phyloP scores from a whole-genome alignment of 164 flowering plant species.

The Annona squamosa region DNA sequence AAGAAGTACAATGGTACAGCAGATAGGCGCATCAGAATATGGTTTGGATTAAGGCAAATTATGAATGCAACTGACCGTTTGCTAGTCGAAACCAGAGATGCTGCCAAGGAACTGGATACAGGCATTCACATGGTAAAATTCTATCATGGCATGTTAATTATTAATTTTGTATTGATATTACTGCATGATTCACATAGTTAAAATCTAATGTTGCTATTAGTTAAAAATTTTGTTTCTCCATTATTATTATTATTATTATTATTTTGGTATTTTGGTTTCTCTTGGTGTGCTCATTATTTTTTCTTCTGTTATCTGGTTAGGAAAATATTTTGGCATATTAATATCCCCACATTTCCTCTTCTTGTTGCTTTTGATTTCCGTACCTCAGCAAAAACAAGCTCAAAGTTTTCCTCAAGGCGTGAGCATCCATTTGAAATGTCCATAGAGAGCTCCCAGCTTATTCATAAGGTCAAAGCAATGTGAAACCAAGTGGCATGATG shows the following conservation, averaged over 20 bases:
- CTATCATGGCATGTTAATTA: neutral
- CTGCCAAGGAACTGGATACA: conserved; percentile 59
- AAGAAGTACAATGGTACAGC: conserved; percentile 66
- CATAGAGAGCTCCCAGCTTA: neutral
- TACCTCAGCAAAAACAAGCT: too few relatives aligned
- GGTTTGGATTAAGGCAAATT: conserved; percentile 86
- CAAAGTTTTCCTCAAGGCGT: neutral
- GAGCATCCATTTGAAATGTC: neutral
- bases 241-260: too few relatives aligned
- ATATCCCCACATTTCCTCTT: too few relatives aligned
- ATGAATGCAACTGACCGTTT: conserved; percentile 83
- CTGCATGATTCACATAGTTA: too few relatives aligned
- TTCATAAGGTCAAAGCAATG: neutral
- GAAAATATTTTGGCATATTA: too few relatives aligned
- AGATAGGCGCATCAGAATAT: conserved; percentile 75
- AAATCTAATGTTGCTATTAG: too few relatives aligned
- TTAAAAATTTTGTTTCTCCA: too few relatives aligned
- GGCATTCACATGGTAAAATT: conserved; percentile 83
- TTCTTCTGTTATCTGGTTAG: neutral
- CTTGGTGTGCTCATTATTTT: neutral
- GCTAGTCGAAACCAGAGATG: conserved; percentile 58
- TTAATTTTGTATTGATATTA: neutral
- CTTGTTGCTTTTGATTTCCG: too few relatives aligned
- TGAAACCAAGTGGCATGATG: neutral
- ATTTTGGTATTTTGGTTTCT: neutral